These are phyloP conservation scores for Globisporangium lucens DNA, from an alignment of 352 stramenopile species.

Conservation along the genomic window DNA sequence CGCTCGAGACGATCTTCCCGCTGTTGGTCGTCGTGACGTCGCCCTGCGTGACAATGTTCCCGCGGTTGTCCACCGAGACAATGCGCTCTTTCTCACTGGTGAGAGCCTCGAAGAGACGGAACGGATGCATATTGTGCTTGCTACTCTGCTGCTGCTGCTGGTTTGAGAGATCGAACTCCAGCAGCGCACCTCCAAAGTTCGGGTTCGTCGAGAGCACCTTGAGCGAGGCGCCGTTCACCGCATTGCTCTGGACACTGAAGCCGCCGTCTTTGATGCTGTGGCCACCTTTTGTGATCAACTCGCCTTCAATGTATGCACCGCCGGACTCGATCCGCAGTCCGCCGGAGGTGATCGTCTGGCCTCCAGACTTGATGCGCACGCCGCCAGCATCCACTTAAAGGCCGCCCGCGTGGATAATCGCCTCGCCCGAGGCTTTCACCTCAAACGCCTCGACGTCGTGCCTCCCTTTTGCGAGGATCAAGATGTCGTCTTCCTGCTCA, in stretches of 20 bases:
- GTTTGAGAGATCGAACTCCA: constrained; percentile 41
- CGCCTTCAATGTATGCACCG: constrained; percentile 50
- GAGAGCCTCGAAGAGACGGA: constrained; percentile 48
- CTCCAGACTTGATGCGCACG: constrained; percentile 50
- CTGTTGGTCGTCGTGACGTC: constrained; percentile 44
- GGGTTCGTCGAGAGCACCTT: constrained; percentile 38
- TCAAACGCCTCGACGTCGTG: constrained; percentile 46
- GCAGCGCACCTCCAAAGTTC: constrained; percentile 49
- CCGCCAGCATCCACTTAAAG: constrained; percentile 50
- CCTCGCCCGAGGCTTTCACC: constrained; percentile 45
- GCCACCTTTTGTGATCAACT: constrained; percentile 48
- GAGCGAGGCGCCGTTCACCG: constrained; percentile 45
- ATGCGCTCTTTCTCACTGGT: constrained; percentile 13
- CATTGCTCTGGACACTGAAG: constrained; percentile 40
- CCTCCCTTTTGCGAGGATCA: constrained; percentile 30
- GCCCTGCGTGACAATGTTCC: constrained; percentile 42
- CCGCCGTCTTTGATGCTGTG: constrained; percentile 65
- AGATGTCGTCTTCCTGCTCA: constrained; percentile 9
- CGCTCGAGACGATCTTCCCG: constrained; percentile 46
- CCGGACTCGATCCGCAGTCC: constrained; percentile 54
- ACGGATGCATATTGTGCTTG: constrained; percentile 24
- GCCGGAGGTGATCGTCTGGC: constrained; percentile 55
- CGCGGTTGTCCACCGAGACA: constrained; percentile 49
- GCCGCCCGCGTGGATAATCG: constrained; percentile 50
- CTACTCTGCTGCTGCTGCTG: constrained; percentile 22